Evolutionary conservation across 176 grass and related monocot species (phyloP), one percentile per base, ranked within the genome.

Genomic region (Oryza meridionalis): DNA sequence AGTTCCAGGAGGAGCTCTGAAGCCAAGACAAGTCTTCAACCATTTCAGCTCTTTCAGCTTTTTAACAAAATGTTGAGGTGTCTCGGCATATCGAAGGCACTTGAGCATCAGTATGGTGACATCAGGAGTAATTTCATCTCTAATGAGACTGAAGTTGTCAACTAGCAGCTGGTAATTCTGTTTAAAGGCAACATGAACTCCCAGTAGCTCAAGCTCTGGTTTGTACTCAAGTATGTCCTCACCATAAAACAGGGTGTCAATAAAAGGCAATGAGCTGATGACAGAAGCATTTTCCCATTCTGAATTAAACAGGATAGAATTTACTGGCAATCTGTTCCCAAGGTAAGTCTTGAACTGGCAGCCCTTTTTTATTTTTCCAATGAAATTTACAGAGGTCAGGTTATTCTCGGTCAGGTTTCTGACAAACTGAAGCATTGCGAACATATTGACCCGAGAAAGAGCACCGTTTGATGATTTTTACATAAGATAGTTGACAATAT

Each of bases 401-500:
- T 40, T 40, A 40, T 40, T 40, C 38, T 40, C 38, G 4, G 38
- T 49, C 19, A 90, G 84, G 69, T 83, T 67, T 82, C 72, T 83
- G 31, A 94, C 62, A 51, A 94, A 70, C 35, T 78, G 71, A 72
- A 94, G 88, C 65, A 94, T 70, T 2, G 77, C 84, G 27, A 84
- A 12, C 25, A 94, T 49, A n/a, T 24, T 79, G 74, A 26, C 69
- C 12, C 73, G 49, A 24, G 77, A 81, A 40, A 66, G 50, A 44
- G 69, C 78, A 44, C 37, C 8, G 17, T 53, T 53, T n/a, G 11
- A 26, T 40, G 9, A 38, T 12, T 74, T 63, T 66, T 59, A 84
- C 5, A 59, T 38, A 11, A 84, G 79, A 68, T 42, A 16, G 15
- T 53, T 53, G 50, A 53, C 15, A 53, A 53, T 6, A 53, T 53